Evolutionary conservation across 208 protist species (phyloP).

Genomic region (Acanthamoeba triangularis): DNA sequence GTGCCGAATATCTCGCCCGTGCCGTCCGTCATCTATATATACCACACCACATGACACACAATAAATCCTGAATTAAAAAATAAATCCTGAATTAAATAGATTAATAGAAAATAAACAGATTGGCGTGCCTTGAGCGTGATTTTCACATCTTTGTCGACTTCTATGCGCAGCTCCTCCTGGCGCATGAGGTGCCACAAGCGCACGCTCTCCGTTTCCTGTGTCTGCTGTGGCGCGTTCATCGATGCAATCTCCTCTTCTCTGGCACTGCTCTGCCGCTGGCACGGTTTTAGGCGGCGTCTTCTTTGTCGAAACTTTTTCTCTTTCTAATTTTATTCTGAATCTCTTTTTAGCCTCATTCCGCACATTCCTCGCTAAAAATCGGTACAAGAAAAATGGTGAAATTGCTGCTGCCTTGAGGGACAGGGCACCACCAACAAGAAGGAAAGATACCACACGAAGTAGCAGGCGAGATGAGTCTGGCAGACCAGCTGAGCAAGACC

Average conservation of each 20-base stretch:
- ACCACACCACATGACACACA: too few relatives aligned
- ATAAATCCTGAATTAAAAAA: not conserved
- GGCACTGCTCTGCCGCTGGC: not conserved
- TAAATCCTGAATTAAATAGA: not conserved
- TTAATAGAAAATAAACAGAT: not conserved
- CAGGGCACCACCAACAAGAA: too few relatives aligned
- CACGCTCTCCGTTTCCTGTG: not conserved
- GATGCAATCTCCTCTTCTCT: not conserved
- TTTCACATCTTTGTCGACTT: conserved; percentile 62
- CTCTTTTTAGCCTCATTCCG: too few relatives aligned
- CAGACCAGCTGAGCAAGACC: not conserved
- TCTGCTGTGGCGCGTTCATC: not conserved
- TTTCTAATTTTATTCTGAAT: too few relatives aligned
- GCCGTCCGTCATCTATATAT: conserved; percentile 59
- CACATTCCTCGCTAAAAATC: too few relatives aligned
- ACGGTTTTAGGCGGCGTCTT: not conserved
- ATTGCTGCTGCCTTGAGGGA: too few relatives aligned
- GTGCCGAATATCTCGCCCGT: conserved; percentile 87
- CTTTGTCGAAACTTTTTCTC: too few relatives aligned
- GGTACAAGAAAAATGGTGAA: too few relatives aligned
- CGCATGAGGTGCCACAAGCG: conserved; percentile 5
- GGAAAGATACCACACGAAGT: too few relatives aligned
- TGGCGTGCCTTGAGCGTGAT: conserved; percentile 31
- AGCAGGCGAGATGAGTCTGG: not conserved
- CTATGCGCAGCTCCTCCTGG: conserved; percentile 51